phyloP scores from a whole-genome alignment of 2,329 filamentous ascomycete species.

The Chaetomium sp. region DNA sequence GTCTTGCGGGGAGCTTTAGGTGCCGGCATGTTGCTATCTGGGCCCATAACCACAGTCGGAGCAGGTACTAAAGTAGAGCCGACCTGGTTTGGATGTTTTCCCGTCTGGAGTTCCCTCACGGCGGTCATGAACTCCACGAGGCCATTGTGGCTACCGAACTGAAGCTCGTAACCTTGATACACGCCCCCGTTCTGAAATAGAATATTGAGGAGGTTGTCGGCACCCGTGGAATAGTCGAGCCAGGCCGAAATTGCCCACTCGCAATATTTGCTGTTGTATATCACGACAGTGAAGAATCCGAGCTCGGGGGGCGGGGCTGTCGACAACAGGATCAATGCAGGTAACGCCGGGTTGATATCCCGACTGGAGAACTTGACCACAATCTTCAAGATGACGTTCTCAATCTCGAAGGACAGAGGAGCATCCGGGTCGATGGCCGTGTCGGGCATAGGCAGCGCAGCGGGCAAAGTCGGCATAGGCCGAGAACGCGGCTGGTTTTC shows the following conservation, averaged over 20 bases:
- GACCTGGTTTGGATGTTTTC: background rate
- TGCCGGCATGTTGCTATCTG: background rate
- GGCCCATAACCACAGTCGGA: background rate
- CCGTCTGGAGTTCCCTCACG: background rate
- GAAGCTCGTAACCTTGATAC: constrained; percentile 17
- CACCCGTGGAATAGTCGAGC: constrained; percentile 20
- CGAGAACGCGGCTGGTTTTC: background rate
- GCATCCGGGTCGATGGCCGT: background rate
- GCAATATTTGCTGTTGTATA: constrained; percentile 11
- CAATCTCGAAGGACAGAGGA: background rate
- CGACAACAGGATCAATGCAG: constrained; percentile 20
- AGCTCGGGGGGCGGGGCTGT: constrained; percentile 4
- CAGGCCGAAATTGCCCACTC: constrained; percentile 24
- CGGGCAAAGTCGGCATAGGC: background rate
- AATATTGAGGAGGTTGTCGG: background rate
- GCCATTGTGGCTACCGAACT: background rate
- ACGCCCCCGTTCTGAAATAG: constrained; percentile 2
- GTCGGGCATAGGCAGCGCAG: background rate
- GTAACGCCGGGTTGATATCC: constrained; percentile 6
- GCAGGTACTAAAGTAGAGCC: background rate
- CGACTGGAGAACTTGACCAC: constrained; percentile 8
- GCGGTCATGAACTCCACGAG: constrained; percentile 10
- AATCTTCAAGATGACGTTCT: constrained; percentile 9
- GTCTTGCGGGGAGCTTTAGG: background rate
- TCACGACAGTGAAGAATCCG: constrained; percentile 18